These are phyloP conservation scores for Rhodotorula babjevae DNA, from an alignment of 768 basidiomycete genomes.

Conservation along the genomic window DNA sequence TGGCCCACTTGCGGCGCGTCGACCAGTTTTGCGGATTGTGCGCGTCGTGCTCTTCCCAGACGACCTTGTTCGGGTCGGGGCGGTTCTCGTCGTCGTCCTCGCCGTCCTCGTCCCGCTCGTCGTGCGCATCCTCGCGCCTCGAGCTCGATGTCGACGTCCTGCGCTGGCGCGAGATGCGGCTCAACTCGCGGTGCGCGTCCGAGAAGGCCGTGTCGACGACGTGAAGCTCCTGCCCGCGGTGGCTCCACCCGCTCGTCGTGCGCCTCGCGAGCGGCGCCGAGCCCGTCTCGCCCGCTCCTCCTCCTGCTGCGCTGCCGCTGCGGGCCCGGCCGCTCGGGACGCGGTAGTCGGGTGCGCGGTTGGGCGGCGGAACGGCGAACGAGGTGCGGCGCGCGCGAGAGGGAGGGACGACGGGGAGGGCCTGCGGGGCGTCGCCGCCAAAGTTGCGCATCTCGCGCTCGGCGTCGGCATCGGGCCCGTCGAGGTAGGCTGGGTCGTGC, in stretches of 20 bases:
- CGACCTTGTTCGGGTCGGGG: constrained; percentile 33
- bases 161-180: neutral
- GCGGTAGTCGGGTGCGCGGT: neutral
- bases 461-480: neutral
- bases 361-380: neutral
- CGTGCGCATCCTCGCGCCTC: neutral
- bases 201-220: neutral
- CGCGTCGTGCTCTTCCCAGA: constrained; percentile 28
- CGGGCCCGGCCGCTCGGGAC: neutral
- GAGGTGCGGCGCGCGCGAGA: neutral
- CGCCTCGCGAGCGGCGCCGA: neutral
- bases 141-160: neutral
- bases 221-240: neutral
- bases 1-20: constrained; percentile 2
- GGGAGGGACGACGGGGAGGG: neutral
- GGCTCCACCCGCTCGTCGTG: neutral
- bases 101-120: neutral
- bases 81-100: neutral
- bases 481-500: neutral
- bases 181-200: neutral
- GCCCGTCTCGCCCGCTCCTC: neutral
- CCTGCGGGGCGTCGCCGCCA: neutral
- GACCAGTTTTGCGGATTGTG: constrained; percentile 35
- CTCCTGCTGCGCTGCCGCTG: neutral
- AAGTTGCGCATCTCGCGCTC: constrained; percentile 10